These are phyloP conservation scores for Sphaerobolus stellatus DNA, from an alignment of 1,284 basidiomycete species.

Conservation along the genomic window DNA sequence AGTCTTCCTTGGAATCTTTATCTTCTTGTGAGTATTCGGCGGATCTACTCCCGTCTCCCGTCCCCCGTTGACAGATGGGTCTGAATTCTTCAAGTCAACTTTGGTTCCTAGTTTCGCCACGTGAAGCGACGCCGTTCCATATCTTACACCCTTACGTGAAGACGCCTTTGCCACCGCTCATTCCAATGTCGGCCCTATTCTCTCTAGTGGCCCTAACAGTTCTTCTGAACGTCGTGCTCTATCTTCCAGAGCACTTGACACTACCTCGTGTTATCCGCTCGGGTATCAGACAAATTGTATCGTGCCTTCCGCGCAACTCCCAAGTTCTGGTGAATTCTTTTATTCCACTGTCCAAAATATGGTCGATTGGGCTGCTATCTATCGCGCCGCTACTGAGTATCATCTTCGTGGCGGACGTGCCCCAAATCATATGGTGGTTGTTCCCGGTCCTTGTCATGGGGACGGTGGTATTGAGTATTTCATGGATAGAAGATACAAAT, in stretches of 20 bases:
- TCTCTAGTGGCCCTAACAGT: background rate
- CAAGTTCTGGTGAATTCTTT: background rate
- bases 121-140: constrained; percentile 1
- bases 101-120: constrained; percentile 5
- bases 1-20: background rate
- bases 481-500: constrained; percentile 42
- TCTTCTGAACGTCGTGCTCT: constrained; percentile 6
- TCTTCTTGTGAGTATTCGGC: constrained; percentile 8
- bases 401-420: background rate
- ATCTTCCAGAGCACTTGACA: constrained; percentile 7
- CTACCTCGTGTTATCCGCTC: constrained; percentile 4
- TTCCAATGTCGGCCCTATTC: constrained; percentile 4
- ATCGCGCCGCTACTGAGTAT: constrained; percentile 1
- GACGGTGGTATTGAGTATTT: constrained; percentile 1
- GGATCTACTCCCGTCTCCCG: background rate
- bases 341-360: constrained; percentile 5
- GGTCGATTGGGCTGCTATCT: background rate
- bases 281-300: background rate
- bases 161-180: constrained; percentile 3
- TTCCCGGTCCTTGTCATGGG: background rate
- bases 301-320: background rate
- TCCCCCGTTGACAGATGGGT: background rate
- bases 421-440: constrained; percentile 11
- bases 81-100: background rate
- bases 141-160: constrained; percentile 4